These are phyloP conservation scores for Stagonosporopsis tanaceti DNA, from an alignment of 2,329 filamentous ascomycete species.

Conservation along the genomic window DNA sequence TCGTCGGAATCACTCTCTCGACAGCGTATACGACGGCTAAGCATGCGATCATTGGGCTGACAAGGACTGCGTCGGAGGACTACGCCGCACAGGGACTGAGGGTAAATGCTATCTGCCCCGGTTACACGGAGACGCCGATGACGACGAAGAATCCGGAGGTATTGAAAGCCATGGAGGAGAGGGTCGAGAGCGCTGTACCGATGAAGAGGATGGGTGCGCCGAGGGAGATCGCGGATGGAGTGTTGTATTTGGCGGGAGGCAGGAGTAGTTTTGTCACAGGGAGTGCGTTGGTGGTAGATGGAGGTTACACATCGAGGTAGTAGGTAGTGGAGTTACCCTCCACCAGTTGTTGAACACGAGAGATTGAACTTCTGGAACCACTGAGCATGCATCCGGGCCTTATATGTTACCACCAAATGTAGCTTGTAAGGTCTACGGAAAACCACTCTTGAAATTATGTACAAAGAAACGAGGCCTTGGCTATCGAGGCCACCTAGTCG, in stretches of 20 bases:
- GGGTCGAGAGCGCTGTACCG: constrained; percentile 32
- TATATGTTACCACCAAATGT: background rate
- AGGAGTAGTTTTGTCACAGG: constrained; percentile 38
- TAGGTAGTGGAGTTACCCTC: no score
- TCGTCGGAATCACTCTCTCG: constrained; percentile 52
- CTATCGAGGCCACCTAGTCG: no score
- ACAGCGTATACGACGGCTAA: constrained; percentile 50
- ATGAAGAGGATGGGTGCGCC: constrained; percentile 34
- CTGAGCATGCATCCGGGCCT: background rate
- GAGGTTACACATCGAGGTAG: constrained; percentile 25
- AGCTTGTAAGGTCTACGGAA: background rate
- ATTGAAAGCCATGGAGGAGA: constrained; percentile 34
- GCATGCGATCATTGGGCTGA: constrained; percentile 54
- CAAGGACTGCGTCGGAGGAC: constrained; percentile 54
- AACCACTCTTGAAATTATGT: background rate
- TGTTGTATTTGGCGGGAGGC: constrained; percentile 38
- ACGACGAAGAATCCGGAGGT: constrained; percentile 30
- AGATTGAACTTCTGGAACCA: background rate
- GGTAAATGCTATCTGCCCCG: constrained; percentile 49
- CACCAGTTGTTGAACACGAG: background rate
- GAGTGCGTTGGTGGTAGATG: constrained; percentile 33
- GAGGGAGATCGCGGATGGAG: constrained; percentile 38
- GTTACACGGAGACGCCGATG: constrained; percentile 36
- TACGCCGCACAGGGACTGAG: constrained; percentile 53
- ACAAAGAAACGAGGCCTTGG: background rate